Conservation (phyloP, 257 asterid genomes). For the Solanum okadae region DNA sequence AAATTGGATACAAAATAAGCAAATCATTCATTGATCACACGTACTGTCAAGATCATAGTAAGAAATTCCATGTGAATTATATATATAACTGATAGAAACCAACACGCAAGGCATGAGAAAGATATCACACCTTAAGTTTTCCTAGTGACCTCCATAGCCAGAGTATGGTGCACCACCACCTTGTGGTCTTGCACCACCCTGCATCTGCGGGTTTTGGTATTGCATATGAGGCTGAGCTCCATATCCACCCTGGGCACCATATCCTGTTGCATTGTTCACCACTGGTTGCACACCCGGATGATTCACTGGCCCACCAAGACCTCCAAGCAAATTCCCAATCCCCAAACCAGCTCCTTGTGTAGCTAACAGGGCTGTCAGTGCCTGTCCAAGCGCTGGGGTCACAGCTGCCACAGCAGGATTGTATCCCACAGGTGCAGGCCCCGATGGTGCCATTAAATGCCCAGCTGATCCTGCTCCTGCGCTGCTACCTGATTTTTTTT, state of each 20-base stretch:
- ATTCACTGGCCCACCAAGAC: conserved; percentile 58
- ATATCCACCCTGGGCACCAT: conserved; percentile 71
- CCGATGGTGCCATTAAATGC: conserved; percentile 88
- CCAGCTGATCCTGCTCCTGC: conserved; percentile 34
- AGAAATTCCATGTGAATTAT: not conserved
- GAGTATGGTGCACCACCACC: conserved; percentile 95
- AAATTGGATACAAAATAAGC: not conserved
- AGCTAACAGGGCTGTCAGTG: conserved; percentile 80
- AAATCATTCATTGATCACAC: not conserved
- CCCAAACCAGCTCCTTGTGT: conserved; percentile 82
- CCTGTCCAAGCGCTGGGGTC: conserved; percentile 78
- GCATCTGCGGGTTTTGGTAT: conserved; percentile 75
- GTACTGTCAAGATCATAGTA: not conserved
- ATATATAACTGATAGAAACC: not conserved
- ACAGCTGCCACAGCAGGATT: conserved; percentile 61
- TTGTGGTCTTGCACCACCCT: conserved; percentile 70
- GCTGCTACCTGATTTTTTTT: conserved; percentile 19
- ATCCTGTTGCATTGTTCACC: conserved; percentile 48
- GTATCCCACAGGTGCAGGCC: conserved; percentile 55
- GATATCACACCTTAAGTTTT: conserved; percentile 20
- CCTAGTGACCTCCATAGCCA: conserved; percentile 74
- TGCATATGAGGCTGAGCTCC: conserved; percentile 74
- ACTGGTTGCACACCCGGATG: conserved; percentile 60
- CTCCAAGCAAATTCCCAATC: conserved; percentile 80
- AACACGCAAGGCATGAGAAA: not conserved